These are phyloP conservation scores for Nakazawaea wickerhamii DNA, from an alignment of 805 yeast species.

Conservation along the genomic window DNA sequence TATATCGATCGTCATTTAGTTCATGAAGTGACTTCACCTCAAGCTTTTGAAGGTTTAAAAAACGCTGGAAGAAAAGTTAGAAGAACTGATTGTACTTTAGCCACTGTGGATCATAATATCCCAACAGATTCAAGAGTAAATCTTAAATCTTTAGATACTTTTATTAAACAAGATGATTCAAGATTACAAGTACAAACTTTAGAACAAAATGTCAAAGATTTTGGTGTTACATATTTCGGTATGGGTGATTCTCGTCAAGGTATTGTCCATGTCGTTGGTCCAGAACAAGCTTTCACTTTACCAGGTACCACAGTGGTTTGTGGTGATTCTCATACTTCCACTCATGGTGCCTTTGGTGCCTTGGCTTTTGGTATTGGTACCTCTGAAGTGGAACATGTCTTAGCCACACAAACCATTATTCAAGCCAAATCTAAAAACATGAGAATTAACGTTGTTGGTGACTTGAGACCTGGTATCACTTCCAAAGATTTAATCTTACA, in stretches of 20 bases:
- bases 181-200: constrained; percentile 87
- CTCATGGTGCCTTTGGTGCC: constrained; percentile 98
- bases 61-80: constrained; percentile 87
- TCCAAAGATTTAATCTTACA: constrained; percentile 94
- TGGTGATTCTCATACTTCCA: constrained; percentile 98
- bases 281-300: constrained; percentile 96
- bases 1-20: constrained; percentile 96
- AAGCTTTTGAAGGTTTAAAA: constrained; percentile 93
- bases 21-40: constrained; percentile 98
- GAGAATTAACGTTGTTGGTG: constrained; percentile 84
- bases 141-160: constrained; percentile 68
- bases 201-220: constrained; percentile 87
- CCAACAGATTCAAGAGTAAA: constrained; percentile 86
- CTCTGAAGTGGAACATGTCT: constrained; percentile 96
- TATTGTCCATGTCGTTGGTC: constrained; percentile 97
- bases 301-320: constrained; percentile 99
- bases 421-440: constrained; percentile 95
- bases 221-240: constrained; percentile 88
- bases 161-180: constrained; percentile 87
- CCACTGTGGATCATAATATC: constrained; percentile 95
- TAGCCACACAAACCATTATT: constrained; percentile 94
- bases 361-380: constrained; percentile 99
- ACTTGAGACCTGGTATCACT: constrained; percentile 81
- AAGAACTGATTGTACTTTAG: constrained; percentile 87
- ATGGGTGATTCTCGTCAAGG: constrained; percentile 95